Evolutionary conservation across 345 rosid genomes (phyloP).

Genomic region (Eutrema japonicum): DNA sequence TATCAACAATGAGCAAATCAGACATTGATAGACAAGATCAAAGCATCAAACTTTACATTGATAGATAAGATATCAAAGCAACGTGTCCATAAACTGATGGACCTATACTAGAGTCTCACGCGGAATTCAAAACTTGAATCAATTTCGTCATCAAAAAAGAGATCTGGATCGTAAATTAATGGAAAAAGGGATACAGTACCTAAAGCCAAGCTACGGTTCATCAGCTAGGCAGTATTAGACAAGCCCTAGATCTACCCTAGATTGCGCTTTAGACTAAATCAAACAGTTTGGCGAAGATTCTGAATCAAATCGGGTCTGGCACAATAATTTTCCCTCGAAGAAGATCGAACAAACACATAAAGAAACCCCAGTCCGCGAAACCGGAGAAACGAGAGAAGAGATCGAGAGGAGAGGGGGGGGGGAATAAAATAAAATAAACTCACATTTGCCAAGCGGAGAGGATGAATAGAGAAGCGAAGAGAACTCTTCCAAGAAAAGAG

Average conservation of each 20-base stretch:
- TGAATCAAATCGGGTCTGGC: slow-evolving; percentile 29
- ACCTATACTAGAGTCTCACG: too few species aligned
- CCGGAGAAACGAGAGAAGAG: slow-evolving; percentile 17
- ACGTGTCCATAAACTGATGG: too few species aligned
- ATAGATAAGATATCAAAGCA: neutral
- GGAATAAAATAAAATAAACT: neutral
- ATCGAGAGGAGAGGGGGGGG: neutral
- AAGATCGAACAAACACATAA: neutral
- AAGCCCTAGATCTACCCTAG: slow-evolving; percentile 34
- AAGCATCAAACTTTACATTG: slow-evolving; percentile 24
- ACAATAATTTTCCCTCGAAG: neutral
- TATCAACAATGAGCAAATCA: slow-evolving; percentile 10
- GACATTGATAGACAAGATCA: slow-evolving; percentile 6
- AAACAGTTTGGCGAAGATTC: slow-evolving; percentile 8
- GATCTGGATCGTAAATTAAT: slow-evolving; percentile 3
- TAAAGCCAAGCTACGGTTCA: slow-evolving; percentile 11
- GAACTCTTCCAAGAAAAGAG: slow-evolving; percentile 89
- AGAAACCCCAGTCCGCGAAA: neutral
- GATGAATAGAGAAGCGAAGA: slow-evolving; percentile 82
- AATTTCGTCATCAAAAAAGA: neutral
- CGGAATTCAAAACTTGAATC: neutral
- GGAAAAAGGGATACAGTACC: neutral
- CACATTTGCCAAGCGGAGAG: slow-evolving; percentile 96
- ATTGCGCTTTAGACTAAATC: slow-evolving; percentile 5
- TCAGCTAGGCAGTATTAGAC: neutral